phyloP scores from a whole-genome alignment of 805 yeast species.

The Yarrowia yakushimensis region DNA sequence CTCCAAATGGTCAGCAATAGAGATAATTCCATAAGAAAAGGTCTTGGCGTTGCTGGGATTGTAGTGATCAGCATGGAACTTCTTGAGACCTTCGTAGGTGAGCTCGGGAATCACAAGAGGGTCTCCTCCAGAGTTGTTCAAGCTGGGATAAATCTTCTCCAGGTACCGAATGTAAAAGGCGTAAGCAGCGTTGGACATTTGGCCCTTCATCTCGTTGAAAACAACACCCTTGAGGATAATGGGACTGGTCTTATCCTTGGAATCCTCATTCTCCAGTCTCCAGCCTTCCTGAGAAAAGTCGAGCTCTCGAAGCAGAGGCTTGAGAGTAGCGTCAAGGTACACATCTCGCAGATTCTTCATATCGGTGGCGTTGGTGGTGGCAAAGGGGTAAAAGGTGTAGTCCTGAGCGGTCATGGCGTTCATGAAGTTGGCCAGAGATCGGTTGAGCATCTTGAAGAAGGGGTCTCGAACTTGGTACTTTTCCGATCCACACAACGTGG shows the following conservation, averaged over 20 bases:
- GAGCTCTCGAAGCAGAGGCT: constrained; percentile 69
- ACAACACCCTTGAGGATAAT: constrained; percentile 90
- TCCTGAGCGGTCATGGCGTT: constrained; percentile 99
- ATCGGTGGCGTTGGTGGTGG: constrained; percentile 85
- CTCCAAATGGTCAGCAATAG: constrained; percentile 57
- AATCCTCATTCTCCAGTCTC: constrained; percentile 76
- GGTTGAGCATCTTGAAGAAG: constrained; percentile 91
- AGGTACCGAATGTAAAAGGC: constrained; percentile 80
- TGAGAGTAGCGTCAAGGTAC: constrained; percentile 80
- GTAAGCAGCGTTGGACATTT: constrained; percentile 83
- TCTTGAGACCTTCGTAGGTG: constrained; percentile 67
- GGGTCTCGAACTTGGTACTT: constrained; percentile 95
- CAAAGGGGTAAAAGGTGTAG: constrained; percentile 92
- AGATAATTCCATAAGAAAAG: constrained; percentile 80
- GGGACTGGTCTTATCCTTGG: constrained; percentile 56
- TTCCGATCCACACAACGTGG: constrained; percentile 89
- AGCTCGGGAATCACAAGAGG: constrained; percentile 75
- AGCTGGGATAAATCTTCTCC: constrained; percentile 75
- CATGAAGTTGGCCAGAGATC: constrained; percentile 95
- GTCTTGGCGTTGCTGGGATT: constrained; percentile 89
- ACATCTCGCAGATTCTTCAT: constrained; percentile 80
- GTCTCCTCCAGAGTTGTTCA: constrained; percentile 93
- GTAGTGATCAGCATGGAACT: constrained; percentile 71
- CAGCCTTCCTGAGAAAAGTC: constrained; percentile 97
- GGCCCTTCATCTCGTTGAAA: constrained; percentile 98